Evolutionary conservation across 2,329 filamentous ascomycete genomes (phyloP).

Genomic region (Neophaeococcomyces mojaviensis): DNA sequence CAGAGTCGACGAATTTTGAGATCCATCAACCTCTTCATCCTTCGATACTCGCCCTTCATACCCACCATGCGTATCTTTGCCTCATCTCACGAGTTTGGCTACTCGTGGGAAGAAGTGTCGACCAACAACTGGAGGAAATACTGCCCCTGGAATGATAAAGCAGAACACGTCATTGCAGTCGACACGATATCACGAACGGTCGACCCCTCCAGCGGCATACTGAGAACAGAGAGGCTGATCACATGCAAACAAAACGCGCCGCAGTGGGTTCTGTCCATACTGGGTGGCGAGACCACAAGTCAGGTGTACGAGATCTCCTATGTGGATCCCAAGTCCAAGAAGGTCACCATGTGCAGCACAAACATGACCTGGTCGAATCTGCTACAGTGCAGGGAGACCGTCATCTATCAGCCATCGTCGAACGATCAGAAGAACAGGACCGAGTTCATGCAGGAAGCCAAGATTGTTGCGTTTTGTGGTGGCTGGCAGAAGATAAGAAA

Average conservation of each 20-base stretch:
- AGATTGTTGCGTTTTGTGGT: constrained; percentile 88
- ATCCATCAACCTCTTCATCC: constrained; percentile 26
- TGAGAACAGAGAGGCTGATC: constrained; percentile 63
- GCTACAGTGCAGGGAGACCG: constrained; percentile 85
- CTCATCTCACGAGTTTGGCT: constrained; percentile 82
- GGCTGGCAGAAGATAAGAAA: constrained; percentile 97
- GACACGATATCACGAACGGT: constrained; percentile 75
- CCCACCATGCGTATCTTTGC: constrained; percentile 86
- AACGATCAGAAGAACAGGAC: constrained; percentile 52
- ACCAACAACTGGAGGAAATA: constrained; percentile 98
- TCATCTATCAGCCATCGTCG: constrained; percentile 65
- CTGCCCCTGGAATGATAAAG: constrained; percentile 97
- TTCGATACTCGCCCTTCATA: constrained; percentile 25
- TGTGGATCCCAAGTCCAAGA: constrained; percentile 74
- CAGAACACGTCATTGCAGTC: constrained; percentile 91
- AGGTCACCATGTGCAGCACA: constrained; percentile 91
- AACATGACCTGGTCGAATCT: constrained; percentile 92
- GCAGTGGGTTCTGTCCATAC: constrained; percentile 60
- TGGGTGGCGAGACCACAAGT: constrained; percentile 72
- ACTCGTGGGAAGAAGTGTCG: constrained; percentile 97
- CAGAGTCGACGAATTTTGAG: constrained; percentile 22
- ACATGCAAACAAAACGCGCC: constrained; percentile 43
- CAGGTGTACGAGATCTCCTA: constrained; percentile 95
- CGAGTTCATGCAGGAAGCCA: constrained; percentile 78
- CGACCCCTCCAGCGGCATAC: constrained; percentile 57